Base-by-base conservation (phyloP, 2,329 filamentous ascomycete genomes). In the Monilinia laxa region DNA sequence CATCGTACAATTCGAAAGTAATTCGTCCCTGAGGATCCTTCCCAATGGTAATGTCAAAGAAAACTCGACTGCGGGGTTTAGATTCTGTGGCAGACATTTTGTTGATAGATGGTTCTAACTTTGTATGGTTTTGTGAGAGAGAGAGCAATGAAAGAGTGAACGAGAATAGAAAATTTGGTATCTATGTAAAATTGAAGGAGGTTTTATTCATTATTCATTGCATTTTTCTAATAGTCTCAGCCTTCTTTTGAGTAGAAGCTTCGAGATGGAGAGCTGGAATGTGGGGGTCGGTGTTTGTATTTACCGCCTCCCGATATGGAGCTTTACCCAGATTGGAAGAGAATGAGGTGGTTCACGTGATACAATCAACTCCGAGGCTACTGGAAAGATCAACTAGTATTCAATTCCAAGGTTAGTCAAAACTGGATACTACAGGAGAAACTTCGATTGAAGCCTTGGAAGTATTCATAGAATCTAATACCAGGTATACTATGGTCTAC, bases 1-100 rank as follows among this genome's bases (percentile, higher is more conserved):
- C 82, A 72, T 81, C 78, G 81, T 87, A 89, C 69, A 99, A 87
- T 82, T 97, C 92, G 79, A 98, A 94, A 70, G 85, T 87, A 77
- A 99, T 83, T 71, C 94, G 90, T 69, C 93, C 93, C 68, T 87
- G 85, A 54, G 86, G 81, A 74, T 87, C 85, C 68, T 86, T 85
- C 76, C 90, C 93, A 76, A 98, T 90, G 69, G 88, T 83, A 77
- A 99, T 89, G 82, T 98, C 93, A 79, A 99, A 97, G 83, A 90
- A 99, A 81, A 97, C 93, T 74, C 91, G 89, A 77, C 87, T 87
- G 51, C 75, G 75, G 38, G 72, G 69, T 57, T 69, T 70, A 16
- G 67, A 67, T 66, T 67, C 60, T 60, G 72, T 71, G 75, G 81
- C 81, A 73, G 79, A 76, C 67, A 79, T 79, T 69, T 79, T 77